Evolutionary conservation across 257 asterid species (phyloP), one percentile per base, ranked within the genome.

Genomic region (Voacanga thouarsii): DNA sequence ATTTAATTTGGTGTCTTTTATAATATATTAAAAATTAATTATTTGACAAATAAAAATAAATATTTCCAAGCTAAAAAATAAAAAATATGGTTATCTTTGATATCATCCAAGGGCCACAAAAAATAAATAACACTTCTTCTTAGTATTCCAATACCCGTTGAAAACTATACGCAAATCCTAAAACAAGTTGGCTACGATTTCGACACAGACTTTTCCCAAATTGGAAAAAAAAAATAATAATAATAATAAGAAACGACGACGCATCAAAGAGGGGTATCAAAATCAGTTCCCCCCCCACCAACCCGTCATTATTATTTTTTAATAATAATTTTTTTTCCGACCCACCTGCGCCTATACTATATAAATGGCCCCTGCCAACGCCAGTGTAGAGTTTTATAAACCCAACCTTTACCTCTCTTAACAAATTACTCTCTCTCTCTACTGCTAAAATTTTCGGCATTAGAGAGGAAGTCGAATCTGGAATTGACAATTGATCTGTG

Each of bases 401-500:
- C 65, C 67, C 77, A 6, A 18, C 45, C 45, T 67, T 67, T 50
- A 53, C 15, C 65, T 30, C 47, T 5, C 39, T 12, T 16, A 8
- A 23, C 33, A 74, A 41, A 74, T 39, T 28, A 23, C 24, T 39
- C 37, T 33, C 24, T 39, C 37, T 33, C 30, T 43, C 61, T 19
- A 55, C 47, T 7, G 71, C 12, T 66, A 37, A 19, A 41, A 37
- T 66, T 66, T 66, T 41, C 7, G 3, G 71, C 24, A 19, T 14
- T 19, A 18, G 49, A 24, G 75, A 55, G 72, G n/a, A 43, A 44
- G 49, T 43, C 47, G 49, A 69, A 78, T 44, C 71, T 41, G 2
- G 5, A 74, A 56, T 76, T 60, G 75, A 77, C 64, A 72, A 77
- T 84, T 83, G 84, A 65, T 82, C 83, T 81, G 82, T 81, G 82